Percentiles rank a stretch among this genome's conserved stretches.
phyloP scores from a whole-genome alignment of 2,329 filamentous ascomycete species.

The Monosporascus sp. region DNA sequence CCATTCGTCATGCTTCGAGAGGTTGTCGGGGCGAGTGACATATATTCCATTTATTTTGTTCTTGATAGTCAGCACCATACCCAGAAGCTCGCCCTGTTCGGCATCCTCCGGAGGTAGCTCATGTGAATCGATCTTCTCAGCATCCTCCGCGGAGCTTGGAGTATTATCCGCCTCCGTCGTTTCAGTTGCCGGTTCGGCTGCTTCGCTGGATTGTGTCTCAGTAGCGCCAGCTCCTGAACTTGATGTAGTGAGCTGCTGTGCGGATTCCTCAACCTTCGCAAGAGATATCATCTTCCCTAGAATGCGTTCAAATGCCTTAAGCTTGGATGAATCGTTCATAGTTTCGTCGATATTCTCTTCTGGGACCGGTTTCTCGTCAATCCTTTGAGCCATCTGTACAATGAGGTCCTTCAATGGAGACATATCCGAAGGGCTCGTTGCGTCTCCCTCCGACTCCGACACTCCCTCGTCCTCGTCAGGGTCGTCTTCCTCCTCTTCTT shows the following conservation, averaged over 20 bases:
- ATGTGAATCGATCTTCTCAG: background rate
- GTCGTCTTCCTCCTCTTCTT: slow-evolving; percentile 9
- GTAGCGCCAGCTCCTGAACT: background rate
- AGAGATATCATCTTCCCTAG: slow-evolving; percentile 43
- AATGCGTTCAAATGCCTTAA: slow-evolving; percentile 47
- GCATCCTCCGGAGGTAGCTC: slow-evolving; percentile 3
- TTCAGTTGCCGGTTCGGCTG: background rate
- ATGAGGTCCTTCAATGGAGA: slow-evolving; percentile 41
- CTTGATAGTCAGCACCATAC: slow-evolving; percentile 65
- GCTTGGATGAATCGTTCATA: slow-evolving; percentile 30
- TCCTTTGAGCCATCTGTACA: slow-evolving; percentile 42
- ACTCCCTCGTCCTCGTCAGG: slow-evolving; percentile 10
- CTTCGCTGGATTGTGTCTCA: background rate
- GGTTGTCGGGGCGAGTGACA: slow-evolving; percentile 53
- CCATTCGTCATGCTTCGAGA: slow-evolving; percentile 52
- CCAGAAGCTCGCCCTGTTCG: slow-evolving; percentile 44
- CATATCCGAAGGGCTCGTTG: slow-evolving; percentile 28
- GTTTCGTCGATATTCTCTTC: slow-evolving; percentile 19
- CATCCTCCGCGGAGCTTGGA: slow-evolving; percentile 1
- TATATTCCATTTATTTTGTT: slow-evolving; percentile 66
- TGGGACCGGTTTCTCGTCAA: slow-evolving; percentile 29
- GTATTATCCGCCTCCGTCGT: background rate
- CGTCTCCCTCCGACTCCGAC: slow-evolving; percentile 10
- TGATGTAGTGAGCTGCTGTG: background rate
- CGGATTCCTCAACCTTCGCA: slow-evolving; percentile 20